phyloP scores from a whole-genome alignment of 139 green algal genomes.

The Eudorina sp. region DNA sequence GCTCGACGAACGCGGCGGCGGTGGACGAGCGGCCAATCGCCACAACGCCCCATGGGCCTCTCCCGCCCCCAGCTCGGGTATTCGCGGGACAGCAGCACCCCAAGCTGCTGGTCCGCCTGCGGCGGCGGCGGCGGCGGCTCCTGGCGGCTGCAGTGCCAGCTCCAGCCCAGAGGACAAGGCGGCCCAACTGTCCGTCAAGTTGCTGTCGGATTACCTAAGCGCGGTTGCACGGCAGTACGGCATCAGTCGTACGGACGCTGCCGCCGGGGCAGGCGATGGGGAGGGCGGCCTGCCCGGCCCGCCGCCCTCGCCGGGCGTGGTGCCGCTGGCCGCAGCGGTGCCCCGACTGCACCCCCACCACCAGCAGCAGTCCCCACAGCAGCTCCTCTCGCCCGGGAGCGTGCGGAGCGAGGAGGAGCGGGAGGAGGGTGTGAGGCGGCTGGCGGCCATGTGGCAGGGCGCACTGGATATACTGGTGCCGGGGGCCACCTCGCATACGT shows the following conservation, averaged over 20 bases:
- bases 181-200: slow-evolving; percentile 63
- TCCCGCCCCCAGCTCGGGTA: too few relatives aligned
- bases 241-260: not conserved
- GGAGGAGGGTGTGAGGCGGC: not conserved
- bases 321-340: slow-evolving; percentile 18
- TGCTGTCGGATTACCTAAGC: slow-evolving; percentile 50
- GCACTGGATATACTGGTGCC: slow-evolving; percentile 47
- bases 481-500: slow-evolving; percentile 43
- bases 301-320: not conserved
- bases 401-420: slow-evolving; percentile 17
- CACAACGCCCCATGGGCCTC: not conserved
- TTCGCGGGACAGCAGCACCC: too few relatives aligned
- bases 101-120: too few relatives aligned
- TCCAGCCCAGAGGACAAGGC: slow-evolving; percentile 70
- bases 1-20: not conserved
- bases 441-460: slow-evolving; percentile 55
- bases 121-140: not conserved
- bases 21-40: not conserved
- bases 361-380: not conserved
- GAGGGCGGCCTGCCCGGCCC: not conserved
- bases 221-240: slow-evolving; percentile 2
- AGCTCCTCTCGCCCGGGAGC: not conserved
- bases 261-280: not conserved
- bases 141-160: not conserved
- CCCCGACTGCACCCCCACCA: slow-evolving; percentile 16